Evolutionary conservation across 768 basidiomycete species (phyloP), one percentile per base, ranked within the genome.

Genomic region (Pilatotrama ljubarskyi): DNA sequence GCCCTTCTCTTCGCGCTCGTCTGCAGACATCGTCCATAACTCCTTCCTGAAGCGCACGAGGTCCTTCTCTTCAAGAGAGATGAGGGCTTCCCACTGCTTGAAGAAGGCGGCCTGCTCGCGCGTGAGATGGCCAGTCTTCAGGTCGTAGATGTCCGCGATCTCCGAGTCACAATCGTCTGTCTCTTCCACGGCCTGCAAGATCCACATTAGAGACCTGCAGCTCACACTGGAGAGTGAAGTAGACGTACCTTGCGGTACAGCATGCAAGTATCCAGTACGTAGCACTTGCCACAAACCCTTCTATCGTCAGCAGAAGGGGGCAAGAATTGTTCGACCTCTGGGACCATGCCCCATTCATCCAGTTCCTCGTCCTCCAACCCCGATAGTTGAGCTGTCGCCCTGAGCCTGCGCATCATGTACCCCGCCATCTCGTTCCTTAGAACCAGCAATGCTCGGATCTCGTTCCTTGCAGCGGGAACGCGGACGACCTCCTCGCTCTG

Each of bases 1-100:
- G 2, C 97, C 97, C 41, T 82, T 83, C 55, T 76, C 80, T 72
- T 94, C 91, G 55, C 97, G 81, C 66, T 95, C 87, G 17, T 72
- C 76, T 0, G 93, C 93, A 6, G 82, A 82, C 81, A 96, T 84
- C 0, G 91, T 95, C 97, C 97, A 99, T 9, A 98, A 77, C 67
- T 99, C 95, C 64, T 90, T 91, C 70, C 86, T 85, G 76, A 93
- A 95, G 18, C 91, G 82, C 10, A 88, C 75, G 14, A 91, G 77
- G 64, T 97, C 95, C 58, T 88, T 86, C 70, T 98, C 97, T 71
- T 99, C 97, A 4, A 86, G 69, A 2, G 92, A 80, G 56, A 98
- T 79, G 15, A 98, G 80, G 2, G 79, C 75, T 69, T 99, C 97
- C 97, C 97, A 99, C 65, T 84, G 80, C 67, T 85, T 85, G 79